A percentile compares a stretch with the other conserved stretches of the same genome.
Evolutionary conservation across 1,139 yeast species (phyloP).

Genomic region (Maudiozyma humilis): DNA sequence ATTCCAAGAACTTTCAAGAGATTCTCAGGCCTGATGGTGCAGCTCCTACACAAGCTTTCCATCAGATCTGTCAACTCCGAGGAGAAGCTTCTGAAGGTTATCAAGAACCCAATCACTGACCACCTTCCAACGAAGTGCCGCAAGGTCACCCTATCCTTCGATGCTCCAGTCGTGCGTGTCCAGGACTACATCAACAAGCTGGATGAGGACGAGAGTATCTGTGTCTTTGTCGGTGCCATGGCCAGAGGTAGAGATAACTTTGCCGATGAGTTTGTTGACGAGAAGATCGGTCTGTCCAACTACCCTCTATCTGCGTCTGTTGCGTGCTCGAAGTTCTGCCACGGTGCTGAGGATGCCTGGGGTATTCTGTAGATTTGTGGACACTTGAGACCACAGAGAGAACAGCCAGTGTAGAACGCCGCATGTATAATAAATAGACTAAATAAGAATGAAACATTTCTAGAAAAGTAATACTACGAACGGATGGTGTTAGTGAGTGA

Average conservation of each 20-base stretch:
- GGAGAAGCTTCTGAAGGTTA: constrained; percentile 85
- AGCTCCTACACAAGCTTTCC: constrained; percentile 80
- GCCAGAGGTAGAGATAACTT: constrained; percentile 96
- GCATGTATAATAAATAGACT: neutral
- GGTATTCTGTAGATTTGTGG: constrained; percentile 62
- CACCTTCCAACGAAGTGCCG: constrained; percentile 94
- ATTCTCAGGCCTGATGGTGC: constrained; percentile 96
- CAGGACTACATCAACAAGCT: constrained; percentile 79
- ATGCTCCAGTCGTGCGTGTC: constrained; percentile 78
- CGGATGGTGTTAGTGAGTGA: too few species aligned
- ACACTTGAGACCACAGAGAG: too few species aligned
- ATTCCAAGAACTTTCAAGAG: constrained; percentile 97
- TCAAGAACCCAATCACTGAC: constrained; percentile 93
- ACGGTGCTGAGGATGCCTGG: constrained; percentile 98
- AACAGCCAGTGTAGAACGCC: neutral
- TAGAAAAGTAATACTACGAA: too few species aligned
- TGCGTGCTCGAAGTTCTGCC: constrained; percentile 96
- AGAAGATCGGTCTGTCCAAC: constrained; percentile 89
- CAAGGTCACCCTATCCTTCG: constrained; percentile 87
- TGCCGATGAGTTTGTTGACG: constrained; percentile 95
- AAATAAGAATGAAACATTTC: too few species aligned
- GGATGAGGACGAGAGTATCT: constrained; percentile 84
- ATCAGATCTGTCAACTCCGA: constrained; percentile 92
- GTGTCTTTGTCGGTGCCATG: constrained; percentile 98
- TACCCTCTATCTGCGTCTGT: constrained; percentile 96